Conservation (phyloP, 1,284 basidiomycete genomes). For the Kalmanozyma brasiliensis region DNA sequence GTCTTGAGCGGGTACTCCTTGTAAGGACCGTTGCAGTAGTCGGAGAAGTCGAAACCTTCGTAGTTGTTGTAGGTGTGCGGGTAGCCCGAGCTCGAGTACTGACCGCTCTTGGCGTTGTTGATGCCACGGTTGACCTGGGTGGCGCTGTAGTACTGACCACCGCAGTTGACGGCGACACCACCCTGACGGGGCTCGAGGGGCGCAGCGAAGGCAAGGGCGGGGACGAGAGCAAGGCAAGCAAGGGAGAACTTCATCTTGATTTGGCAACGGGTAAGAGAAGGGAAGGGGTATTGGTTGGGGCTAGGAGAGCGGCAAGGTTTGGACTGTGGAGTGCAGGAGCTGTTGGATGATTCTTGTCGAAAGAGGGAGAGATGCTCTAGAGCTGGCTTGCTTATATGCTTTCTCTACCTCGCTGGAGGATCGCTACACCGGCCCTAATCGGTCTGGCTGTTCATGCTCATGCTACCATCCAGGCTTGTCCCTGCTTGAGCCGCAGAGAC, state of each 20-base stretch:
- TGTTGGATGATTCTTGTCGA: not conserved
- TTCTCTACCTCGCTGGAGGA: no score
- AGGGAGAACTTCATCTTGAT: slow-evolving; percentile 49
- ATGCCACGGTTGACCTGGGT: slow-evolving; percentile 46
- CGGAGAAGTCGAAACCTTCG: slow-evolving; percentile 56
- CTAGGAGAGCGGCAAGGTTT: not conserved
- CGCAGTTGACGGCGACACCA: slow-evolving; percentile 47
- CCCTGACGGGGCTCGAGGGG: slow-evolving; percentile 49
- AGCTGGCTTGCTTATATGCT: slow-evolving; percentile 15
- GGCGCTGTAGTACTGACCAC: slow-evolving; percentile 32
- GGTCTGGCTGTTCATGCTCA: no score
- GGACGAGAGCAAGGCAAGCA: slow-evolving; percentile 40
- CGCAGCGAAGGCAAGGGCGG: slow-evolving; percentile 36
- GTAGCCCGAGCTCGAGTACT: slow-evolving; percentile 36
- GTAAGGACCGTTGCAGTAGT: slow-evolving; percentile 47
- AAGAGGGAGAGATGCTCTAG: no score
- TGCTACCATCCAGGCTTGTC: no score
- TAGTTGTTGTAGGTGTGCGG: slow-evolving; percentile 52
- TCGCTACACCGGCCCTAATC: no score
- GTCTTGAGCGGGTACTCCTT: slow-evolving; percentile 40
- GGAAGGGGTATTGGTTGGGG: not conserved
- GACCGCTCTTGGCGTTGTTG: slow-evolving; percentile 39
- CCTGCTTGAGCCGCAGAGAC: no score
- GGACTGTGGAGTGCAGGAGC: slow-evolving; percentile 5
- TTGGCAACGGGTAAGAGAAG: slow-evolving; percentile 1